Base-by-base conservation (phyloP, 345 rosid genomes). In the Camelina sativa region DNA sequence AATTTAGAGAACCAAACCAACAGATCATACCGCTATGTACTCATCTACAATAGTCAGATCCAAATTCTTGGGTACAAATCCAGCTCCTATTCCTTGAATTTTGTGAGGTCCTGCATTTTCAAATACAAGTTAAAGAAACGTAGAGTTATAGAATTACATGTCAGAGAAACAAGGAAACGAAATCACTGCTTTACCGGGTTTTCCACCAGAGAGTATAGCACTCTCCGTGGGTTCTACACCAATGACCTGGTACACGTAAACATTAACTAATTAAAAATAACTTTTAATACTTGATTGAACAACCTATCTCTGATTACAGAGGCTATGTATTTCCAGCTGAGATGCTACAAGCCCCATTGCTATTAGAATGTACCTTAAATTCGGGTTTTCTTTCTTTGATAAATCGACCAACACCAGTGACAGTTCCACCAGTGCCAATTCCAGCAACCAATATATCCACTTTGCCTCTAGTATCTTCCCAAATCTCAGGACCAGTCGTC, bases 81-180 rank as follows among this genome's bases (percentile, higher is more conserved):
- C 99, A 56, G 99, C 99, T 82, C 99, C 99, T 67, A 95, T 95
- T 76, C 99, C 99, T 82, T 95, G 97, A 86, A 95, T 95, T 83
- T 95, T 91, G 89, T 95, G 99, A 76, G 97, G 99, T 64, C 99
- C 99, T 95, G 85, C 62, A 81, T 56, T 69, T 28, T 76, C 48
- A 41, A 54, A 72, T 3, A 66, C 51, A 34, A 34, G 41, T 30
- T 12, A 30, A 40, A 30, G 47, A 16, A 57, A 64, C 1, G 12
- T 43, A 71, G 7, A 1, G 5, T 52, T 4, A 23, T 6, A 57
- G 12, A 50, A 20, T 58, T 15, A 63, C 15, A 38, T 13, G 51
- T 8, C 55, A n/a, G 59, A 65, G 73, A 72, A 65, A 17, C 23
- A 58, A 66, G 19, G 20, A 22, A 22, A 25, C 20, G 9, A 16